Base-by-base conservation (phyloP, 768 basidiomycete species). In the Suillus occidentalis region DNA sequence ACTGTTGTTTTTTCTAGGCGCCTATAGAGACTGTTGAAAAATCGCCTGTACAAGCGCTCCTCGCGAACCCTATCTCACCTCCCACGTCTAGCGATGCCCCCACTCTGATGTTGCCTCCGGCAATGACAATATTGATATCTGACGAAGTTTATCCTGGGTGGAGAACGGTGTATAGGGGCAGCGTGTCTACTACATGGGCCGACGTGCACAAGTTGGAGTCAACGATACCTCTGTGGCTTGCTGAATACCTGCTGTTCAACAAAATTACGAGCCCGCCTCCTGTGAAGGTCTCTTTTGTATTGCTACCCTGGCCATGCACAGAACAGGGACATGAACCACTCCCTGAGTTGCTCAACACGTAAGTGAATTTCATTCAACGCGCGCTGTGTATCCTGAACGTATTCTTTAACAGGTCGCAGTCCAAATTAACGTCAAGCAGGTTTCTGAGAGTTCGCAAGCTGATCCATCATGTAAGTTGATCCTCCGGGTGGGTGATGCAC, bases 331-430 rank as follows among this genome's bases (percentile, higher is more conserved):
- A 76, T 36, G 85, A 91, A 66, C 80, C 82, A 66, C 75, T 97
- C 45, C 92, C 93, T 0, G 93, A 94, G 70, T 78, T 98, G 63
- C 81, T 97, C 64, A 94, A 93, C 72, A 88, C 88, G 95, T 97
- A 71, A 72, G 92, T 85, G 8, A 40, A 16, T 45, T 42, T 49
- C 36, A 45, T 64, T 25, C 4, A 10, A 36, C 25, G 5, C 5
- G 40, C 25, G 34, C 37, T 64, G 40, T 34, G 20, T 63, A n/a
- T 64, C 60, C 61, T 66, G 25, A 58, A 34, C 8, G 60, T 56
- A 45, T 64, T 49, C 10, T 57, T 20, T n/a, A 59, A 47, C 66
- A 92, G 87, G 2, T 80, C 88, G 18, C 91, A 95, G 71, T 89
- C 91, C 0, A 93, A 95, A 68, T 80, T 99, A 22, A 97, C 94